Conservation (phyloP, 352 stramenopile species). For the Phytophthora fragariae region DNA sequence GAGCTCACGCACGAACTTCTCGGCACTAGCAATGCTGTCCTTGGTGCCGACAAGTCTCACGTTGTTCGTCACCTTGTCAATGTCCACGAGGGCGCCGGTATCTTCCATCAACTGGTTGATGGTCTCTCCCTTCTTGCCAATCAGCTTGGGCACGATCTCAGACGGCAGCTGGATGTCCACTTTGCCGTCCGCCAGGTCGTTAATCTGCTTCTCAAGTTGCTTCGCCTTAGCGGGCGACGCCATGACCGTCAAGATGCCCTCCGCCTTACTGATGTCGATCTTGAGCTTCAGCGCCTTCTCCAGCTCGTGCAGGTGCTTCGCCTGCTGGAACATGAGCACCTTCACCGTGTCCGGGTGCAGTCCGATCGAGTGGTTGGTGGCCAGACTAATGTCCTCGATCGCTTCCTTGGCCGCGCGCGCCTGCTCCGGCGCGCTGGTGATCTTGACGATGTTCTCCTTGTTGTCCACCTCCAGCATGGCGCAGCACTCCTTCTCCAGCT, state of each 20-base stretch:
- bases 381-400: conserved; percentile 79
- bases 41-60: conserved; percentile 69
- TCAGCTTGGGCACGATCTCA: conserved; percentile 84
- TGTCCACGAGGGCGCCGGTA: conserved; percentile 75
- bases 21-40: conserved; percentile 61
- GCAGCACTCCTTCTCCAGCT: conserved; percentile 65
- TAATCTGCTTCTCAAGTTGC: conserved; percentile 61
- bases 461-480: conserved; percentile 73
- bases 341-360: conserved; percentile 83
- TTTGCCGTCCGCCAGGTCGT: conserved; percentile 61
- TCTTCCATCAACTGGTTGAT: conserved; percentile 89
- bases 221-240: conserved; percentile 62
- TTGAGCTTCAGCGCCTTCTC: conserved; percentile 66
- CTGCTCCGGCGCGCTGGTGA: conserved; percentile 64
- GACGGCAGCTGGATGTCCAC: conserved; percentile 68
- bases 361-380: conserved; percentile 70
- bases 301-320: conserved; percentile 74
- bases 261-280: conserved; percentile 72
- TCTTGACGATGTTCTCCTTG: conserved; percentile 59
- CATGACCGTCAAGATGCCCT: conserved; percentile 69
- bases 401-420: conserved; percentile 45
- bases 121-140: conserved; percentile 86
- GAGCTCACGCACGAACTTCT: conserved; percentile 67
- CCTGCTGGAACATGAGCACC: conserved; percentile 79
- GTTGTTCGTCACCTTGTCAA: conserved; percentile 81